These are phyloP conservation scores for Pezicula rhizophila DNA, from an alignment of 2,329 filamentous ascomycete genomes.

Conservation along the genomic window DNA sequence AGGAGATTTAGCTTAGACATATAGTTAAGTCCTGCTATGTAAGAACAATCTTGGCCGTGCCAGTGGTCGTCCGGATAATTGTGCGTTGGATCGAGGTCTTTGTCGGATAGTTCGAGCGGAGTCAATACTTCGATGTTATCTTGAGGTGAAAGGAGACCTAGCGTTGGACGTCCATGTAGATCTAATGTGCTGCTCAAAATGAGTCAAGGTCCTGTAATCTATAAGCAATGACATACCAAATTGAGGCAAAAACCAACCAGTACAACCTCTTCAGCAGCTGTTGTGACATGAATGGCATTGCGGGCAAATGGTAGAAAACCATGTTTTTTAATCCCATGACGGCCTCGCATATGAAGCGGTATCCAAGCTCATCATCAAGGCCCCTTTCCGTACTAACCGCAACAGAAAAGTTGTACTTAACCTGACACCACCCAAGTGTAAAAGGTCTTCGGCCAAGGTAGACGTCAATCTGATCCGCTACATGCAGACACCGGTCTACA, in stretches of 20 bases:
- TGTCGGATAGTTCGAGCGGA: constrained; percentile 24
- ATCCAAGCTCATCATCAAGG: constrained; percentile 6
- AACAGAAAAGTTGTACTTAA: constrained; percentile 30
- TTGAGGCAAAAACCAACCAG: constrained; percentile 29
- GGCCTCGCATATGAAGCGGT: constrained; percentile 16
- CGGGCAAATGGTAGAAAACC: constrained; percentile 22
- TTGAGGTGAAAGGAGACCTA: constrained; percentile 22
- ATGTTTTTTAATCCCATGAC: constrained; percentile 27
- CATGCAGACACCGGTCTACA: constrained; percentile 22
- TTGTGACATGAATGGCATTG: constrained; percentile 21
- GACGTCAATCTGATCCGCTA: constrained; percentile 25
- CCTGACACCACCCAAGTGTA: constrained; percentile 30
- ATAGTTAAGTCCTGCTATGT: constrained; percentile 29
- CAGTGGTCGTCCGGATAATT: constrained; percentile 15
- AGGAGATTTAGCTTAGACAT: constrained; percentile 29
- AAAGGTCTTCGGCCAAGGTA: constrained; percentile 17
- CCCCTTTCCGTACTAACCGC: constrained; percentile 16
- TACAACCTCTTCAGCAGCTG: constrained; percentile 30
- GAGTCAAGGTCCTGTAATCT: neutral
- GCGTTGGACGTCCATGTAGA: constrained; percentile 23
- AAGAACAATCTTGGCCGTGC: constrained; percentile 28
- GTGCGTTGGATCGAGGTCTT: constrained; percentile 24
- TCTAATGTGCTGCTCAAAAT: constrained; percentile 21
- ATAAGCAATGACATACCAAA: constrained; percentile 16
- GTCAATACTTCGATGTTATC: constrained; percentile 20